Base-by-base conservation (phyloP, 345 rosid genomes). In the Populus alba region DNA sequence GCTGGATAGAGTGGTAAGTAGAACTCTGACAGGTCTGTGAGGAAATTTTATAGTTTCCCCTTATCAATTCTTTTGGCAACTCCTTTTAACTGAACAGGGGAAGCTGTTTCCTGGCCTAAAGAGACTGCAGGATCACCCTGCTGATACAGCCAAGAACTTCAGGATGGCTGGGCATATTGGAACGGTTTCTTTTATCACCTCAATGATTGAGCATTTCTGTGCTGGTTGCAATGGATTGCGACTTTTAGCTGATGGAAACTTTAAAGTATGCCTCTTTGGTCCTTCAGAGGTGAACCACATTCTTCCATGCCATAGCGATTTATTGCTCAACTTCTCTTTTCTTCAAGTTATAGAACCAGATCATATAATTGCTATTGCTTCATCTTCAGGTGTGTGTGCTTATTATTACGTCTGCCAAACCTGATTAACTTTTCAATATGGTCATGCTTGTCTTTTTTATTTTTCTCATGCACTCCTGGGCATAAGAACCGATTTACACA, bases 231-330 rank as follows among this genome's bases (percentile, higher is more conserved):
- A 92, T 85, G 88, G 99, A 82, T 83, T 96, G 88, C 89, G 98
- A 79, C 94, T 94, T 79, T 88, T 96, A 78, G 98, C 99, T 10
- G 97, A 96, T 88, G 99, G 99, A 68, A 96, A 94, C 90, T 91
- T 94, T 81, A 94, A 96, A 94, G 97, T 96, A n/a, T 96, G 99
- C 88, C 91, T 96, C 83, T 96, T 96, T 62, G 98, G 98, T 79
- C 97, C 99, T 75, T 87, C 98, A 55, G 99, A 94, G 97, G 97
- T 90, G 80, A 83, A 51, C 45, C 25, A 31, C 66, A 33, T 67
- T n/a, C 37, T 22, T n/a, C 10, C n/a, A 8, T 9, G 25, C 57
- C 35, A 38, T 23, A 49, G 13, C 16, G 41, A 27, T 72, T 51
- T 38, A 20, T 71, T 71, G 39, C 17, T 45, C 7, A 6, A 27